Evolutionary conservation across 305 asterid species (phyloP).

Genomic region (Plantago lanceolata): DNA sequence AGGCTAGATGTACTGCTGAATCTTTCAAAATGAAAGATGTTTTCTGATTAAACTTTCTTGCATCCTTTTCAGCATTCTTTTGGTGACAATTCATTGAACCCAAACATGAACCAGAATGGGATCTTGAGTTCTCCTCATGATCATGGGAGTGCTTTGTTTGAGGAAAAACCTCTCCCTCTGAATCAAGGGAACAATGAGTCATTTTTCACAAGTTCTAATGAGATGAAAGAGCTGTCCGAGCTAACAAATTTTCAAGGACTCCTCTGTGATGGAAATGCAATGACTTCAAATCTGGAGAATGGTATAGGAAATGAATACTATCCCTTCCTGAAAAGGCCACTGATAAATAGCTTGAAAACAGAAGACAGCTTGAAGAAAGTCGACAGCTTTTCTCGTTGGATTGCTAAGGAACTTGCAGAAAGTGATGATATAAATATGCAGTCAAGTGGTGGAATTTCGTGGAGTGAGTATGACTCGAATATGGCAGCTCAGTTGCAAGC

Average conservation of each 20-base stretch:
- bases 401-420: conserved; percentile 75
- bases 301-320: conserved; percentile 44
- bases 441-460: conserved; percentile 57
- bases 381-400: conserved; percentile 98
- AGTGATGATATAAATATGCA: conserved; percentile 58
- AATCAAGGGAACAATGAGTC: conserved; percentile 39
- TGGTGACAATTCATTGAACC: conserved; percentile 30
- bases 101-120: conserved; percentile 23
- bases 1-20: neutral
- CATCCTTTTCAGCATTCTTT: conserved; percentile 28
- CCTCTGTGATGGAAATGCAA: conserved; percentile 33
- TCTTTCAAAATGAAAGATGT: neutral
- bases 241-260: conserved; percentile 39
- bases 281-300: conserved; percentile 45
- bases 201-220: conserved; percentile 32
- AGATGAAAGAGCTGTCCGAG: conserved; percentile 41
- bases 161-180: conserved; percentile 37
- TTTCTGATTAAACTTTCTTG: neutral
- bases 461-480: conserved; percentile 68
- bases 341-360: conserved; percentile 48
- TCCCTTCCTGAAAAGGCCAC: conserved; percentile 55
- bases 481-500: conserved; percentile 61
- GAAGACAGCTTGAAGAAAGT: conserved; percentile 87
- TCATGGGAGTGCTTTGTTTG: conserved; percentile 33
- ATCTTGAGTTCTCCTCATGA: conserved; percentile 31